Evolutionary conservation across 2,329 filamentous ascomycete species (phyloP).

Genomic region (Truncatella angustata): DNA sequence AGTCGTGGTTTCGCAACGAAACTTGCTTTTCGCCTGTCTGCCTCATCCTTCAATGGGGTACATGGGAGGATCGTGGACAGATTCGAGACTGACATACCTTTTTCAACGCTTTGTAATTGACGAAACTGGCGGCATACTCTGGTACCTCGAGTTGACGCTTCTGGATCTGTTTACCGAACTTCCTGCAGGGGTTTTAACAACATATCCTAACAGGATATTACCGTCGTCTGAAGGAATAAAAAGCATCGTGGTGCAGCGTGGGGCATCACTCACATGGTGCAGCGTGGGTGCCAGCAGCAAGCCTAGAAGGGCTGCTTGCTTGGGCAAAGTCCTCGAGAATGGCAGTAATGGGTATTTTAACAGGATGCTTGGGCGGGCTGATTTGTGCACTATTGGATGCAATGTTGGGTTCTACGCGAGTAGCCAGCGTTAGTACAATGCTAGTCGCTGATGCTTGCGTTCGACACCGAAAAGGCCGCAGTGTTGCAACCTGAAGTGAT

Average conservation of each 20-base stretch:
- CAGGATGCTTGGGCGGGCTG: background rate
- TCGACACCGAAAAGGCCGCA: background rate
- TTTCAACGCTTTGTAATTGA: conserved; percentile 98
- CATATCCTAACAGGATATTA: conserved; percentile 2
- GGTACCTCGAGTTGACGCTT: conserved; percentile 98
- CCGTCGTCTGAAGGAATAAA: background rate
- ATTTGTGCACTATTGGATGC: background rate
- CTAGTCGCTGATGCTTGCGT: background rate
- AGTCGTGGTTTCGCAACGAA: background rate
- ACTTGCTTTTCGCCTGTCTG: conserved; percentile 8
- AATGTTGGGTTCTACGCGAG: background rate
- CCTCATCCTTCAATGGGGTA: background rate
- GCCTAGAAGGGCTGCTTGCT: conserved; percentile 23
- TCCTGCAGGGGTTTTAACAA: conserved; percentile 58
- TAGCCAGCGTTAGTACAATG: background rate
- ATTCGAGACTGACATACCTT: conserved; percentile 63
- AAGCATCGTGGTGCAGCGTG: background rate
- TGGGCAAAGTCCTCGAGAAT: conserved; percentile 11
- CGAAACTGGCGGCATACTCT: conserved; percentile 98
- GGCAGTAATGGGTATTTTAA: conserved; percentile 10
- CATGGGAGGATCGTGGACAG: background rate
- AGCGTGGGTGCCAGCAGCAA: conserved; percentile 22
- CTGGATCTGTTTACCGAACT: conserved; percentile 99
- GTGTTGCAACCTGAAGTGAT: background rate
- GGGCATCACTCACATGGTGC: conserved; percentile 33